Base-by-base conservation (phyloP, 169 alveolate species). In the Plasmodium vivax region DNA sequence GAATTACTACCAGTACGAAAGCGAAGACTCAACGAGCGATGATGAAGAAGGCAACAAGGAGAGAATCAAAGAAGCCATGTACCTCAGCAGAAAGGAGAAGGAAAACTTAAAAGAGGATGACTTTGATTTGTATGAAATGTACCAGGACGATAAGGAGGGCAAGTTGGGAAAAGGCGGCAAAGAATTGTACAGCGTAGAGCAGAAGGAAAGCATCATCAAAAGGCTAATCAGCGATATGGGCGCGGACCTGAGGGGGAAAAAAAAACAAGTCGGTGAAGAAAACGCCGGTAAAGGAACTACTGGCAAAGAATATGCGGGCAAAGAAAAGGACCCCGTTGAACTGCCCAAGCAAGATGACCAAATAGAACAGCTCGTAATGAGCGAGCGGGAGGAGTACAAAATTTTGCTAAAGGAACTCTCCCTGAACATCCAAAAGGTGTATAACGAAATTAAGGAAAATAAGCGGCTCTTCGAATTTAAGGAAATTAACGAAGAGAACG, bases 181-280 rank as follows among this genome's bases (percentile, higher is more conserved):
- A 36, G 87, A 30, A 8, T 73, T 32, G 54, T 9, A 71, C 7
- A 72, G 14, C 43, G 58, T 4, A 23, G 92, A 75, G 27, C 82
- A 79, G 83, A 87, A 77, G 79, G 85, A 83, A 90, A 80, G 72
- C 82, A 84, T 62, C 58, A 90, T 94, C 92, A 83, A 47, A 93
- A 88, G 12, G 41, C 82, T 95, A 41, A 84, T 95, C 54, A 84
- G 84, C 51, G 84, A 92, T 41, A 93, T 87, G 54, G 87, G 79
- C 68, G 85, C 94, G 1, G 97, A 96, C 19, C 85, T 96, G 84
- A 88, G 87, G 82, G 93, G 79, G 75, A 87, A 94, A 82, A 79
- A 93, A 83, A 73, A 94, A 54, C 84, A 92, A 80, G 77, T 94
- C 47, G 74, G 47, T 8, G 81, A 73, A 30, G 84, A 92, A 32